Evolutionary conservation across 495 filamentous ascomycete species (phyloP).

Genomic region (Talaromyces thailandensis): DNA sequence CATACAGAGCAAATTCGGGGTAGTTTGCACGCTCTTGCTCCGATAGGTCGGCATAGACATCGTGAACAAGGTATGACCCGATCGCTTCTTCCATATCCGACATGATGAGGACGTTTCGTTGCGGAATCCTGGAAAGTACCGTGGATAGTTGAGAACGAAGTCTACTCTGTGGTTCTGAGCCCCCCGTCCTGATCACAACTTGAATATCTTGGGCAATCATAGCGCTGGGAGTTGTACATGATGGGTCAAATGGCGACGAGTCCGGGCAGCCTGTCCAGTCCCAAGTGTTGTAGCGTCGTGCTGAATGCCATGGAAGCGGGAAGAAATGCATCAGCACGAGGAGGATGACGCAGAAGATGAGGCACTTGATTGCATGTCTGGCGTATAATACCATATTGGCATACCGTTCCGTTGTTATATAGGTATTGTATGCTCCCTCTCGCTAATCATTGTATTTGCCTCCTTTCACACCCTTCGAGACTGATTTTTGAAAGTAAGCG

Average conservation of each 20-base stretch:
- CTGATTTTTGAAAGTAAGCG: neutral
- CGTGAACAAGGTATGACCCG: slow-evolving; percentile 36
- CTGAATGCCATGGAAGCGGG: neutral
- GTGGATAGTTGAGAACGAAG: neutral
- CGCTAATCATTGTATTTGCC: neutral
- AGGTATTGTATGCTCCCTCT: neutral
- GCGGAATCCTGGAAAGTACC: neutral
- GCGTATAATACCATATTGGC: neutral
- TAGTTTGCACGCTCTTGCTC: slow-evolving; percentile 15
- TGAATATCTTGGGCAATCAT: neutral
- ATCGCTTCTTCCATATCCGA: slow-evolving; percentile 46
- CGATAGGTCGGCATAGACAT: slow-evolving; percentile 42
- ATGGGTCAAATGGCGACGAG: neutral
- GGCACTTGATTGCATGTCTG: neutral
- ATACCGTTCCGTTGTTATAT: neutral
- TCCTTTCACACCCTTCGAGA: neutral
- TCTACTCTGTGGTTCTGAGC: neutral
- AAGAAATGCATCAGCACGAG: neutral
- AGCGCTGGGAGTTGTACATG: neutral
- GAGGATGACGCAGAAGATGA: neutral
- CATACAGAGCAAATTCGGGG: slow-evolving; percentile 47
- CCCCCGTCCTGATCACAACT: slow-evolving; percentile 1
- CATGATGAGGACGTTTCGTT: slow-evolving; percentile 36
- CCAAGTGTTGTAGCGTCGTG: slow-evolving; percentile 1
- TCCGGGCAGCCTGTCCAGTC: neutral